Conservation (phyloP, 768 basidiomycete species). For the Russula virescens region DNA sequence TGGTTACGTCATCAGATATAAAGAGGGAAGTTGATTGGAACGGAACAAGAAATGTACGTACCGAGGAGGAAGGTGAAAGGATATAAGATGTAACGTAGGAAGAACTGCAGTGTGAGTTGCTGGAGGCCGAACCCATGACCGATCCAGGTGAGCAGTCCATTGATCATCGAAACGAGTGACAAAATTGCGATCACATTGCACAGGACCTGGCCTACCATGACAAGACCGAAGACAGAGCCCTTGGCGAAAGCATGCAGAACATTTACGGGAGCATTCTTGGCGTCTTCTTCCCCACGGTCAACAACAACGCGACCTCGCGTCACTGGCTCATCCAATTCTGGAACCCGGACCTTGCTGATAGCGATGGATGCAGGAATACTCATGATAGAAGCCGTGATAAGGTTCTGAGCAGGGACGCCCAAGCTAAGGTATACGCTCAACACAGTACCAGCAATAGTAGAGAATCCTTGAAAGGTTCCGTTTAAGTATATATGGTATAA, state of each 20-base stretch:
- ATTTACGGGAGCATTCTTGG: constrained; percentile 58
- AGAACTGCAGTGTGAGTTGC: constrained; percentile 73
- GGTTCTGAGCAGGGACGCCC: constrained; percentile 73
- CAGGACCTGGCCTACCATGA: constrained; percentile 88
- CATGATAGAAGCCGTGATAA: constrained; percentile 89
- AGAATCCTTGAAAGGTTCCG: constrained; percentile 47
- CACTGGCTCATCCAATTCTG: constrained; percentile 80
- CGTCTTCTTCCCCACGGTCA: constrained; percentile 59
- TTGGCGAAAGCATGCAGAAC: constrained; percentile 90
- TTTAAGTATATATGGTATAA: neutral
- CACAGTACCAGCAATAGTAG: constrained; percentile 89
- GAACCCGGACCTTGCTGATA: constrained; percentile 82
- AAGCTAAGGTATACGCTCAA: constrained; percentile 75
- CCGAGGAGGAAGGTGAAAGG: constrained; percentile 76
- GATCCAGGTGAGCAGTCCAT: constrained; percentile 85
- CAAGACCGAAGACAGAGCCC: constrained; percentile 78
- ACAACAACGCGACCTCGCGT: constrained; percentile 77
- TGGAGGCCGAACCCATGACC: constrained; percentile 82
- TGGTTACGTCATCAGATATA: neutral
- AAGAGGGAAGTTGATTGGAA: neutral
- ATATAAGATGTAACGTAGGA: constrained; percentile 85
- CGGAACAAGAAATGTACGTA: constrained; percentile 14
- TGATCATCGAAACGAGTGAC: constrained; percentile 73
- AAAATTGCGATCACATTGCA: constrained; percentile 83
- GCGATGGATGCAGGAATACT: constrained; percentile 94